A percentile compares a stretch with the other conserved stretches of the same genome.
Evolutionary conservation across 1,139 yeast genomes (phyloP).

Genomic region (Taphrina populina): DNA sequence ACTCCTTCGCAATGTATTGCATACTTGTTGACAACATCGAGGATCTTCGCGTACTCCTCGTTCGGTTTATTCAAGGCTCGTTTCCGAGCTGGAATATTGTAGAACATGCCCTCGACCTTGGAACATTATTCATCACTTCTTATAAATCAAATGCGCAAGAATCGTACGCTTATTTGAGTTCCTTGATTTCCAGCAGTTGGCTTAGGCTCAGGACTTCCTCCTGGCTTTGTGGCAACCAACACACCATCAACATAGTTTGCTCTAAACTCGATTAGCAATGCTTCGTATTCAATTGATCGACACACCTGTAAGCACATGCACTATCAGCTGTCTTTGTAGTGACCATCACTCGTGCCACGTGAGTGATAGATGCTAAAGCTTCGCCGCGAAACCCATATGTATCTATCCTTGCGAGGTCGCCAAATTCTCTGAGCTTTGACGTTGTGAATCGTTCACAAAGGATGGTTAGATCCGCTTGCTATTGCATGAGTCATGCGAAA

Average conservation of each 20-base stretch:
- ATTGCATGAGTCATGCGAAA: slow-evolving; percentile 41
- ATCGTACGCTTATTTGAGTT: slow-evolving; percentile 62
- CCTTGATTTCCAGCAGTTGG: slow-evolving; percentile 88
- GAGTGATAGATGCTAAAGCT: slow-evolving; percentile 70
- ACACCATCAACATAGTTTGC: slow-evolving; percentile 45
- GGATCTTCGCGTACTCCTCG: slow-evolving; percentile 73
- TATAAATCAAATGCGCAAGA: background rate
- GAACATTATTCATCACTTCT: slow-evolving; percentile 3
- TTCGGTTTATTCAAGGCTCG: slow-evolving; percentile 62
- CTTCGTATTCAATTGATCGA: no score
- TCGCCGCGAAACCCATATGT: slow-evolving; percentile 85
- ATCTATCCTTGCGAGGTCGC: slow-evolving; percentile 53
- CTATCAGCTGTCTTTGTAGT: slow-evolving; percentile 65
- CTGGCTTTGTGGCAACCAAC: slow-evolving; percentile 41
- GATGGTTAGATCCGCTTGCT: slow-evolving; percentile 57
- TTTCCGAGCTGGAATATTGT: slow-evolving; percentile 77
- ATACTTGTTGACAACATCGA: slow-evolving; percentile 82
- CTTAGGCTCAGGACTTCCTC: slow-evolving; percentile 54
- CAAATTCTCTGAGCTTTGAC: slow-evolving; percentile 58
- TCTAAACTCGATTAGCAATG: no score
- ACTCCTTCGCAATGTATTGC: slow-evolving; percentile 69
- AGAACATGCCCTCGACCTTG: slow-evolving; percentile 77
- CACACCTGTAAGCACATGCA: slow-evolving; percentile 58
- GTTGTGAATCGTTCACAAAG: slow-evolving; percentile 71
- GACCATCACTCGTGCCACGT: slow-evolving; percentile 64